A percentile compares a stretch with the other conserved stretches of the same genome.
Evolutionary conservation across 495 filamentous ascomycete species (phyloP).

Genomic region (Podospora pseudocomata): DNA sequence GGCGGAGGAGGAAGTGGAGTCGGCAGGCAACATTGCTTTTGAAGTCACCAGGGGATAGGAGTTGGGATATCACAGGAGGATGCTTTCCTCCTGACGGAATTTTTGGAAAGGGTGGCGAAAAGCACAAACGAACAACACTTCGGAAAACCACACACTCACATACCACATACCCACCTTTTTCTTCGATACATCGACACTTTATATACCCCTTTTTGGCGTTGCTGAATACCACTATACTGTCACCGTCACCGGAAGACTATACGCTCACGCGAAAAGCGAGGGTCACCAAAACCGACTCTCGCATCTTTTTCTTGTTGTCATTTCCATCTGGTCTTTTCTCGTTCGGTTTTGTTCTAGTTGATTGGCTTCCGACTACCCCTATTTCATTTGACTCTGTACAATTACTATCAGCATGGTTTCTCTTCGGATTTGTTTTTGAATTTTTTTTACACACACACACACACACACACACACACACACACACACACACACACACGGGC

Average conservation of each 20-base stretch:
- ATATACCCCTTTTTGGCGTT: slow-evolving; percentile 29
- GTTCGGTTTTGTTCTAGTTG: slow-evolving; percentile 1
- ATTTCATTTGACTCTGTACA: background rate
- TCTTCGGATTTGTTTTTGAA: slow-evolving; percentile 1
- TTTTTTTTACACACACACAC: background rate
- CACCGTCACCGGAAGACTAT: slow-evolving; percentile 32
- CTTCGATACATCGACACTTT: slow-evolving; percentile 16
- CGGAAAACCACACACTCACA: slow-evolving; percentile 1
- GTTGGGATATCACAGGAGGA: background rate
- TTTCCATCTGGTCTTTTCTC: background rate
- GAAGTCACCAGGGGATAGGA: background rate
- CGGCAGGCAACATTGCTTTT: background rate
- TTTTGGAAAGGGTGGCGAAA: background rate
- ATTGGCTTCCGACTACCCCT: background rate
- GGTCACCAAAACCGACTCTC: slow-evolving; percentile 5
- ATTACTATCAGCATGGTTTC: background rate
- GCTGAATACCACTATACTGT: slow-evolving; percentile 22
- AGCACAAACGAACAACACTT: background rate
- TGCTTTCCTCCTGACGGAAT: background rate
- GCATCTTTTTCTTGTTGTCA: slow-evolving; percentile 11
- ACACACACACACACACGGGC: background rate
- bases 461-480: background rate
- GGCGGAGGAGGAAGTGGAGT: background rate
- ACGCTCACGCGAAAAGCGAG: slow-evolving; percentile 39
- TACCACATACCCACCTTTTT: slow-evolving; percentile 15